phyloP scores from a whole-genome alignment of 441 rosid genomes.

The Pelargonium cotyledonis region DNA sequence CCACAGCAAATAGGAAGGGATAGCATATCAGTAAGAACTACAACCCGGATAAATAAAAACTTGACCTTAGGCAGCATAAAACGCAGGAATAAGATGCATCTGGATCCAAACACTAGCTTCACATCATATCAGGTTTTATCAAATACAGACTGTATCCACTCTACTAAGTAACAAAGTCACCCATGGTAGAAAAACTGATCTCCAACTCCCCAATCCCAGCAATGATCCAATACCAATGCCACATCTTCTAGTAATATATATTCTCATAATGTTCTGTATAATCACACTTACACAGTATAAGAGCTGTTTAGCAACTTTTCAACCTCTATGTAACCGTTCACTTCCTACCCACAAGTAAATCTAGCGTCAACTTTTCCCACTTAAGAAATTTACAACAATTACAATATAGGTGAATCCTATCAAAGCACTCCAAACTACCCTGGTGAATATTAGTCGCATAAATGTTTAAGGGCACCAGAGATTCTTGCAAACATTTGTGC shows the following conservation, averaged over 20 bases:
- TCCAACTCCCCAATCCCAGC: not conserved
- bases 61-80: not conserved
- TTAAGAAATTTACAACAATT: not conserved
- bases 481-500: conserved; percentile 5
- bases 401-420: not conserved
- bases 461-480: not conserved
- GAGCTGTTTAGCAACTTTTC: not conserved
- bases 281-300: not conserved
- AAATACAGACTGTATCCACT: not conserved
- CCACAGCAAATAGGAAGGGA: no score
- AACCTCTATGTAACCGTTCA: not conserved
- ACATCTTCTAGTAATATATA: not conserved
- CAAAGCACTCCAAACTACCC: not conserved
- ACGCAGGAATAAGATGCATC: not conserved
- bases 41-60: not conserved
- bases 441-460: not conserved
- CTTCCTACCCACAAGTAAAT: not conserved
- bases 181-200: not conserved
- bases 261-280: not conserved
- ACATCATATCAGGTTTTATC: not conserved
- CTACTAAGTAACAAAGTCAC: not conserved
- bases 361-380: not conserved
- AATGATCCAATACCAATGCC: not conserved
- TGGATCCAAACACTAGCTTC: not conserved
- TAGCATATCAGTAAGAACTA: not conserved